Evolutionary conservation across 192 early-diverging fungal genomes (phyloP), one percentile per base, ranked within the genome.

Genomic region (Oehlia diaphana): DNA sequence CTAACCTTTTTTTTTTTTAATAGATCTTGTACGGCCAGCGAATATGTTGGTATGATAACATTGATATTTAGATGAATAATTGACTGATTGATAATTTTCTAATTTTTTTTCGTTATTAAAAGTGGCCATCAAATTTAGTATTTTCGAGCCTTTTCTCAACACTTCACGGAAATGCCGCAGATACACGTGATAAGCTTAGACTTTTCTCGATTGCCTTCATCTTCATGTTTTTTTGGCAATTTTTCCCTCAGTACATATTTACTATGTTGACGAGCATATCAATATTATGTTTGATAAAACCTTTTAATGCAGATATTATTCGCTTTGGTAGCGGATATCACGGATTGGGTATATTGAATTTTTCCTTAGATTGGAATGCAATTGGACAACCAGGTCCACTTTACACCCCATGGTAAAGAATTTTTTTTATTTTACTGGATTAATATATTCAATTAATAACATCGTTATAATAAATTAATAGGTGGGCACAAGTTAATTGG

Each of bases 101-200:
- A 93, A 71, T 95, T 94, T 23, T 83, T 47, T 47, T 91, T 9
- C 87, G 89, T 2, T 12, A 96, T 96, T 44, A 21, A 94, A 84
- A 95, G 65, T 99, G 96, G 96, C 96, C 96, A 4, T 80, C 89
- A 2, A 92, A 88, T 53, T 88, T 98, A 50, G 89, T 88, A 16
- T 87, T 87, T 68, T 88, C 86, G 13, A 84, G 87, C 2, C 68
- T 90, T 0, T 89, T 87, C 78, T 86, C 89, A 33, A 88, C 89
- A 0, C 72, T 85, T 58, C 84, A 85, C 44, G 84, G 82, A 69
- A 44, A 68, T 58, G 66, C 35, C 4, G 9, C 67, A 10, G 66
- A 78, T 0, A 78, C 64, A 28, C 4, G 19, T 9, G 31, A 65
- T 37, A 66, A 68, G 35, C 33, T 78, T 35, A 49, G 49, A 79